Conservation (phyloP, 371 early-diverging fungal genomes). For the Rhizopus sp. region DNA sequence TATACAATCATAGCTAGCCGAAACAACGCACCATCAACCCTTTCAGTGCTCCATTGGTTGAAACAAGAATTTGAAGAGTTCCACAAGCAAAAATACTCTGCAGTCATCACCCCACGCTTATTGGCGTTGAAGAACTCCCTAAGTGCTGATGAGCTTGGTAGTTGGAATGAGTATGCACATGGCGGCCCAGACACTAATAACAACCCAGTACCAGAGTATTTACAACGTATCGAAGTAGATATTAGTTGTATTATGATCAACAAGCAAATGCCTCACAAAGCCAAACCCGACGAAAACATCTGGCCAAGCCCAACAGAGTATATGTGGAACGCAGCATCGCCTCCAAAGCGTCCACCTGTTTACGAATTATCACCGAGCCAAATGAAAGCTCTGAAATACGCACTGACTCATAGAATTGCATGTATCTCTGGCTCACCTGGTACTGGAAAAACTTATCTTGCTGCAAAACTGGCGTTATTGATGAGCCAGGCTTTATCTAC, state of each 20-base stretch:
- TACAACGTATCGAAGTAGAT: slow-evolving; percentile 27
- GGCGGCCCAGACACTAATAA: neutral
- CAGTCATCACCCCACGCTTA: slow-evolving; percentile 14
- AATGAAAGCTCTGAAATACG: slow-evolving; percentile 31
- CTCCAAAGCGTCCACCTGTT: slow-evolving; percentile 19
- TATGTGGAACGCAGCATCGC: slow-evolving; percentile 1
- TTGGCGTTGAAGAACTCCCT: slow-evolving; percentile 13
- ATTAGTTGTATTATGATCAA: slow-evolving; percentile 30
- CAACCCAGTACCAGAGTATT: slow-evolving; percentile 24
- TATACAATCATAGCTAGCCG: slow-evolving; percentile 25
- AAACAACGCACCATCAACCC: slow-evolving; percentile 22
- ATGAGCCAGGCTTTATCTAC: slow-evolving; percentile 26
- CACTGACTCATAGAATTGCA: slow-evolving; percentile 36
- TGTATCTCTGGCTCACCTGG: slow-evolving; percentile 41
- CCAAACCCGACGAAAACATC: slow-evolving; percentile 10
- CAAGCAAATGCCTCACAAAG: slow-evolving; percentile 5
- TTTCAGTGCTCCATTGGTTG: slow-evolving; percentile 33
- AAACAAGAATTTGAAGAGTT: slow-evolving; percentile 5
- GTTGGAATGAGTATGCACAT: slow-evolving; percentile 4
- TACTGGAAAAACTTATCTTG: slow-evolving; percentile 45
- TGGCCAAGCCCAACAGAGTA: slow-evolving; percentile 27
- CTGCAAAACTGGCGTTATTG: slow-evolving; percentile 32
- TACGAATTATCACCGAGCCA: slow-evolving; percentile 42
- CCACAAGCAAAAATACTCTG: slow-evolving; percentile 14
- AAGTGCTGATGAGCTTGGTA: neutral